Percentiles rank a stretch among this genome's conserved stretches.
Evolutionary conservation across 169 alveolate species (phyloP).

Genomic region (Pseudocohnilembus persalinus): DNA sequence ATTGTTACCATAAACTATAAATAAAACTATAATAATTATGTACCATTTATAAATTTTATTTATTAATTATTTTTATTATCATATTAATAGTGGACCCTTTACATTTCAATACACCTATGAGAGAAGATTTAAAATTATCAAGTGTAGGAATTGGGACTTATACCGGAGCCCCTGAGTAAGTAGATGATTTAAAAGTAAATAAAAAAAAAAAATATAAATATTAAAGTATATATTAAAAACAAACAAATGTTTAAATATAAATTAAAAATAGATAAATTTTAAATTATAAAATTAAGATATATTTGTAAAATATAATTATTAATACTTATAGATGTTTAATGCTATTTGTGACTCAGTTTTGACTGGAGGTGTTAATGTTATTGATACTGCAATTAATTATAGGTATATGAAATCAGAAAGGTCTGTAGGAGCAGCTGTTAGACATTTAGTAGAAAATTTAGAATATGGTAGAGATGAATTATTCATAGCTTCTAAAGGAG

Average conservation of each 20-base stretch:
- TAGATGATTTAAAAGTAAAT: conserved; percentile 56
- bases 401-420: conserved; percentile 80
- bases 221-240: not conserved
- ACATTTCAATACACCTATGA: conserved; percentile 53
- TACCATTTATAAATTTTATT: too few relatives aligned
- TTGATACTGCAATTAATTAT: conserved; percentile 84
- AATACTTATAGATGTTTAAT: conserved; percentile 36
- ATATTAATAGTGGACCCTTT: conserved; percentile 18
- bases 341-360: conserved; percentile 53
- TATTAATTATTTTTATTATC: not conserved
- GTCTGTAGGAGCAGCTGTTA: conserved; percentile 68
- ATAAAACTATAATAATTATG: too few relatives aligned
- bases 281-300: not conserved
- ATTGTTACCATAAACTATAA: too few relatives aligned
- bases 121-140: conserved; percentile 43
- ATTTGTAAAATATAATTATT: not conserved
- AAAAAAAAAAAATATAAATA: not conserved
- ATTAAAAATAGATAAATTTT: too few relatives aligned
- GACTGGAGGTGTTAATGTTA: conserved; percentile 72
- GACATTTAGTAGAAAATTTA: conserved; percentile 35
- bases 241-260: too few relatives aligned
- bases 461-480: conserved; percentile 57
- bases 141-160: conserved; percentile 77
- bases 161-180: conserved; percentile 74
- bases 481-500: conserved; percentile 70